These are phyloP conservation scores for Moringa oleifera DNA, from an alignment of 345 rosid species.

Conservation along the genomic window DNA sequence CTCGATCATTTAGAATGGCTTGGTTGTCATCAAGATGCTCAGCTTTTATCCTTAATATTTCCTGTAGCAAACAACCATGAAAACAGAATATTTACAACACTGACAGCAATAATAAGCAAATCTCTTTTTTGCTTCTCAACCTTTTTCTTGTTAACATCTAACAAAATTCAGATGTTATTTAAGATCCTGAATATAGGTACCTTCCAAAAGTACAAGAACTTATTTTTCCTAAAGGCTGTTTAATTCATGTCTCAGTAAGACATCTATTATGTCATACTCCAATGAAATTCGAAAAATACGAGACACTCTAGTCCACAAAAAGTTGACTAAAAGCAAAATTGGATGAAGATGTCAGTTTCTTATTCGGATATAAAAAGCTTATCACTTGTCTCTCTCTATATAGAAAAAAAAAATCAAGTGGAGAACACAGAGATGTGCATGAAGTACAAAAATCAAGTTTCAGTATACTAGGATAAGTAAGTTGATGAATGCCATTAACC, in stretches of 20 bases:
- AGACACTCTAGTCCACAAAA: background rate
- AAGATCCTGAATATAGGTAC: background rate
- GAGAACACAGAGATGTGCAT: background rate
- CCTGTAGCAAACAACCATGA: conserved; percentile 36
- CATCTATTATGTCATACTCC: background rate
- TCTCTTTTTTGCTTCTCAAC: no score
- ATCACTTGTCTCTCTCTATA: background rate
- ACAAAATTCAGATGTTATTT: no score
- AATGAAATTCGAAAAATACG: background rate
- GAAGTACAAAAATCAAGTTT: background rate
- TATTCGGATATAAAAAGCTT: background rate
- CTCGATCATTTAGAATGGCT: conserved; percentile 78
- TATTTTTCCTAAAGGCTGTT: no score
- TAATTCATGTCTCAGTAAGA: background rate
- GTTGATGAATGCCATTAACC: background rate
- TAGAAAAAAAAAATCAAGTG: background rate
- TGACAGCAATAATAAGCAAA: background rate
- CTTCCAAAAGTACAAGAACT: background rate
- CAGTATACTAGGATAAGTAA: background rate
- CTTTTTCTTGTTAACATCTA: no score
- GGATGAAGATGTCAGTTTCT: no score
- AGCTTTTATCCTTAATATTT: conserved; percentile 64
- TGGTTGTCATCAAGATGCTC: conserved; percentile 87
- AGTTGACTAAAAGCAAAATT: background rate
- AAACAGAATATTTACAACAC: background rate